Conservation (phyloP, 192 early-diverging fungal species). For the Podila minutissima region DNA sequence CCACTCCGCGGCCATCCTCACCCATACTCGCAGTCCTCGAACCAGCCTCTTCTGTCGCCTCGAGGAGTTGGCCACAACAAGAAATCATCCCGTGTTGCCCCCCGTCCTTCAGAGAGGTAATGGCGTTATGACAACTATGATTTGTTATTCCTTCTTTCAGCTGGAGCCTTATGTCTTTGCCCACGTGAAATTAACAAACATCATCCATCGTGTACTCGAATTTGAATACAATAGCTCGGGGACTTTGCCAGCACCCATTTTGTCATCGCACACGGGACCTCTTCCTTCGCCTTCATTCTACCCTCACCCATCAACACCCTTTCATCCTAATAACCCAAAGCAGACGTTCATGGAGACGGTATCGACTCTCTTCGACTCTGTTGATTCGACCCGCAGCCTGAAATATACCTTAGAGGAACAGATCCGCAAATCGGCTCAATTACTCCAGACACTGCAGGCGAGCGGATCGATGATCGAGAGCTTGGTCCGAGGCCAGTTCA, state of each 20-base stretch:
- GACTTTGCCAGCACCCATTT: constrained; percentile 41
- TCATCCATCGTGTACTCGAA: background rate
- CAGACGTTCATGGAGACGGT: constrained; percentile 66
- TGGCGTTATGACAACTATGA: background rate
- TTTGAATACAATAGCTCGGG: constrained; percentile 17
- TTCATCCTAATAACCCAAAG: constrained; percentile 54
- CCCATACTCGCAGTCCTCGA: constrained; percentile 30
- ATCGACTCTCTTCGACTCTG: constrained; percentile 64
- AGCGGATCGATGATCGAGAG: constrained; percentile 82
- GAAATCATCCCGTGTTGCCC: constrained; percentile 21
- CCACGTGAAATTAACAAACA: background rate
- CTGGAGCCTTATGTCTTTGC: background rate
- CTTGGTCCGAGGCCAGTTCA: constrained; percentile 76
- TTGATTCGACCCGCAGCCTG: constrained; percentile 68
- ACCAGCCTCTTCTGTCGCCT: constrained; percentile 44
- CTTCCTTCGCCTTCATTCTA: constrained; percentile 61
- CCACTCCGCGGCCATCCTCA: constrained; percentile 39
- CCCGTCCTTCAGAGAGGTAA: constrained; percentile 27
- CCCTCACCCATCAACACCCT: constrained; percentile 60
- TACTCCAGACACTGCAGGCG: constrained; percentile 80
- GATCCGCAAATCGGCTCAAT: constrained; percentile 71
- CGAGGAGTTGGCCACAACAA: constrained; percentile 27
- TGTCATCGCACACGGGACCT: constrained; percentile 49
- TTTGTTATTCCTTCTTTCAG: background rate
- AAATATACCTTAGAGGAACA: constrained; percentile 79